Base-by-base conservation (phyloP, 441 rosid genomes). In the Flueggea neowawraea region DNA sequence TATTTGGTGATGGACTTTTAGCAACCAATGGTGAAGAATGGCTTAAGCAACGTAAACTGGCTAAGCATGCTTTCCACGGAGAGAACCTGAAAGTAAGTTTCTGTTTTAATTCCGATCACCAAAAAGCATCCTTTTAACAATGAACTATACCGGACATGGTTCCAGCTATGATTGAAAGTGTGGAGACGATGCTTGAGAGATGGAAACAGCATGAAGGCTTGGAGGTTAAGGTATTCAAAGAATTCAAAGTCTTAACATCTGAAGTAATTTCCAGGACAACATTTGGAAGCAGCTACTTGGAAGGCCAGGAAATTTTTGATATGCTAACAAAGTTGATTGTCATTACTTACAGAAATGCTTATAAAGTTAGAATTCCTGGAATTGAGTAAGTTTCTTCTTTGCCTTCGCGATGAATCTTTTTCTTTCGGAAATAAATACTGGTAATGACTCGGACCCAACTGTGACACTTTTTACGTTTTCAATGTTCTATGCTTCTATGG, bases 231-330 rank as follows among this genome's bases (percentile, higher is more conserved):
- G 51, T 39, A 12, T 36, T n/a, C 47, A 56, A 61, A 28, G 65
- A 52, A 52, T 61, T 61, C 57, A 61, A 10, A 47, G 22, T 61
- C 36, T 51, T 57, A 11, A 64, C 68, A 16, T 57, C 62, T 12
- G 55, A 64, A 33, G 43, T 64, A 3, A 80, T 62, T 50, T 78
- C 81, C 4, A 69, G 81, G 56, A 57, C 62, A 45, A 62, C 62
- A 16, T 64, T 64, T 49, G 68, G 68, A 47, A 47, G 51, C 55
- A 64, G 57, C n/a, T 57, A 64, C 6, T 12, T 47, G 14, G 68
- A 57, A 64, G 68, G 61, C 9, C 11, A 56, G 55, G 16, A 57
- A 5, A 51, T 57, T 4, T 64, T 64, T 39, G 56, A 55, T 4
- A 15, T 49, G 48, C 16, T 64, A 6, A 36, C 5, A 14, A 56